A percentile compares a stretch with the other conserved stretches of the same genome.
These are phyloP conservation scores for Malassezia dermatis DNA, from an alignment of 1,284 basidiomycete species.

Conservation along the genomic window DNA sequence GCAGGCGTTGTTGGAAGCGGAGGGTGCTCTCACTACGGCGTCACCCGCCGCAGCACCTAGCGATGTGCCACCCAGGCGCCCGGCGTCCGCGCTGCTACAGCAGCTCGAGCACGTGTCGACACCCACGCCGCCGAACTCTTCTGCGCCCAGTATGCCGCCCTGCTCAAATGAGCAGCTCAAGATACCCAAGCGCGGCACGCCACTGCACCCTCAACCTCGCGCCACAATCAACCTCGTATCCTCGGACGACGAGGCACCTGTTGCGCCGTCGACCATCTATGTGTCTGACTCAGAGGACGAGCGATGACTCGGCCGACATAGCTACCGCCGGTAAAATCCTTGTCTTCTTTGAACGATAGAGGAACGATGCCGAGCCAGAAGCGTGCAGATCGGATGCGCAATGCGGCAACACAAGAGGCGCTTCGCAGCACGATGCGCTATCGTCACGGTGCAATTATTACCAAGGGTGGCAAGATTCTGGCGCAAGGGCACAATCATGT, in stretches of 20 bases:
- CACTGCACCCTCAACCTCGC: background rate
- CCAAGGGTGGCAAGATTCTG: conserved; percentile 23
- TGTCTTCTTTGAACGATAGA: background rate
- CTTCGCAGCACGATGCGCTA: conserved; percentile 20
- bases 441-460: conserved; percentile 20
- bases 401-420: conserved; percentile 21
- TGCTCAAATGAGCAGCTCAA: background rate
- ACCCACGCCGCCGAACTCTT: background rate
- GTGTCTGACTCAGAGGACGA: background rate
- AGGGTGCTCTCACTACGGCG: background rate
- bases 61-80: background rate
- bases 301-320: conserved; percentile 3
- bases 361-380: conserved; percentile 15
- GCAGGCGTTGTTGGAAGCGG: conserved; percentile 8
- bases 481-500: conserved; percentile 20
- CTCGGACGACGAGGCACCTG: background rate
- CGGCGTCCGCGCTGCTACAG: conserved; percentile 4
- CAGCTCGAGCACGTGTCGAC: background rate
- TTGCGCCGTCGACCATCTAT: background rate
- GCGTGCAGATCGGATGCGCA: conserved; percentile 20
- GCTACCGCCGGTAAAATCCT: background rate
- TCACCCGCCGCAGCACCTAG: background rate
- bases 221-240: background rate
- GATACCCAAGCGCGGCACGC: background rate
- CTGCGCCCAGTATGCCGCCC: background rate